These are phyloP conservation scores for Lumnitzera littorea DNA, from an alignment of 345 rosid species.

Conservation along the genomic window DNA sequence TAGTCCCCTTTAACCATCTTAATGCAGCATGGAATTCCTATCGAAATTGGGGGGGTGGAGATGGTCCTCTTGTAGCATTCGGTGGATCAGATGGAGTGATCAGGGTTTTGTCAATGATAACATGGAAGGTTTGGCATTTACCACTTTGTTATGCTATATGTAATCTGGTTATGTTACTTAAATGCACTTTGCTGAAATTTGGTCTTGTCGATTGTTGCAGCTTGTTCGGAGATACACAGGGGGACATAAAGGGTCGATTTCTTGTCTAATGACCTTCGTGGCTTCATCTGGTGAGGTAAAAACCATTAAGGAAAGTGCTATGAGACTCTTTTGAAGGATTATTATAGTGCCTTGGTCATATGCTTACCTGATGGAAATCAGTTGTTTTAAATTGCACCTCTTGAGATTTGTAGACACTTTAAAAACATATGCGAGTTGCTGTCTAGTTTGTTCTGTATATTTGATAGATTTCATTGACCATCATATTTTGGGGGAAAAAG, in stretches of 20 bases:
- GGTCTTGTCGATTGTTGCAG: constrained; percentile 30
- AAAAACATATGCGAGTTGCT: too few species aligned
- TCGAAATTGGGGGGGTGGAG: constrained; percentile 69
- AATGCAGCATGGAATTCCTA: constrained; percentile 89
- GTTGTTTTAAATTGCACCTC: too few species aligned
- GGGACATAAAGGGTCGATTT: constrained; percentile 92
- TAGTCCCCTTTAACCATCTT: constrained; percentile 1
- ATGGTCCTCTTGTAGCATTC: constrained; percentile 96
- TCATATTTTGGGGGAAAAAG: too few species aligned
- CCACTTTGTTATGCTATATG: constrained; percentile 5
- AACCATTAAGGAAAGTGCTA: constrained; percentile 2
- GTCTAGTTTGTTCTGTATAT: too few species aligned
- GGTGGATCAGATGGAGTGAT: constrained; percentile 98
- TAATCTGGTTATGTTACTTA: not conserved
- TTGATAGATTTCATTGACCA: too few species aligned
- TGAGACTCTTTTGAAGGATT: too few species aligned
- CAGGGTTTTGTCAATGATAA: constrained; percentile 97
- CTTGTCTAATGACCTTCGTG: constrained; percentile 96
- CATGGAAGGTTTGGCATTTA: constrained; percentile 77
- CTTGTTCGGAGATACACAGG: constrained; percentile 95
- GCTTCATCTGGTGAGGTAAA: constrained; percentile 97
- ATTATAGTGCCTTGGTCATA: too few species aligned
- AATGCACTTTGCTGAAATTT: constrained; percentile 1
- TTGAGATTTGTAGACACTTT: too few species aligned
- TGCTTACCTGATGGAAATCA: too few species aligned